A percentile compares a stretch with the other conserved stretches of the same genome.
phyloP scores from a whole-genome alignment of 352 stramenopile species.

The Peronospora farinosa region DNA sequence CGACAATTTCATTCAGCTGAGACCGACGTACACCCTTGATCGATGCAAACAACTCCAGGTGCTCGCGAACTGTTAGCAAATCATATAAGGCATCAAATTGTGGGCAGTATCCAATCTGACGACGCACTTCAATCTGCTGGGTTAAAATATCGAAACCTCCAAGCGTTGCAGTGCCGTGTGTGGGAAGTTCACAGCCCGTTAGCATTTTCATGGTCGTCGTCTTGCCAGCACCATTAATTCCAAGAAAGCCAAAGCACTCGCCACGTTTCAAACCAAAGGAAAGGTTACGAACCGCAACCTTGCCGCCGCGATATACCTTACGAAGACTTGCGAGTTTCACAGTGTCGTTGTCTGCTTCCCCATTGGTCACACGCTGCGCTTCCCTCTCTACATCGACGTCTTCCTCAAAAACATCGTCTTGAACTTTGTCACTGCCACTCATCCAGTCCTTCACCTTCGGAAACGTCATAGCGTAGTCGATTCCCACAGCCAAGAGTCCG shows the following conservation, averaged over 20 bases:
- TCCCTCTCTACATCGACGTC: slow-evolving; percentile 42
- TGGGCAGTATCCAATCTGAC: slow-evolving; percentile 89
- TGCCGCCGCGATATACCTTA: slow-evolving; percentile 49
- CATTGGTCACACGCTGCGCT: slow-evolving; percentile 28
- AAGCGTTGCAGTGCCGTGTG: slow-evolving; percentile 42
- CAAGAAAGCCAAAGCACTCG: slow-evolving; percentile 92
- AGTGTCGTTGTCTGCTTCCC: slow-evolving; percentile 29
- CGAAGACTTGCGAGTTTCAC: slow-evolving; percentile 34
- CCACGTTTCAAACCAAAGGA: slow-evolving; percentile 75
- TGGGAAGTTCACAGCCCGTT: slow-evolving; percentile 79
- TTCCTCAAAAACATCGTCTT: slow-evolving; percentile 29
- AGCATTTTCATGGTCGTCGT: slow-evolving; percentile 95
- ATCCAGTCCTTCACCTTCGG: slow-evolving; percentile 34
- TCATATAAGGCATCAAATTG: slow-evolving; percentile 87
- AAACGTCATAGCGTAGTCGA: slow-evolving; percentile 41
- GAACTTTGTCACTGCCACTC: slow-evolving; percentile 22
- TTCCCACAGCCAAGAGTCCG: slow-evolving; percentile 23
- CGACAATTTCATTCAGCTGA: slow-evolving; percentile 52
- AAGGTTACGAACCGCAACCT: slow-evolving; percentile 72
- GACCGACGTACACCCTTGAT: slow-evolving; percentile 75
- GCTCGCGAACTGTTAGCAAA: slow-evolving; percentile 74
- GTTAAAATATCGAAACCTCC: slow-evolving; percentile 69
- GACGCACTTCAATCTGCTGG: slow-evolving; percentile 61
- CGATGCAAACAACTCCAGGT: slow-evolving; percentile 78
- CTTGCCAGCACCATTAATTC: slow-evolving; percentile 93